These are phyloP conservation scores for Psidium guajava DNA, from an alignment of 345 rosid species.

Conservation along the genomic window DNA sequence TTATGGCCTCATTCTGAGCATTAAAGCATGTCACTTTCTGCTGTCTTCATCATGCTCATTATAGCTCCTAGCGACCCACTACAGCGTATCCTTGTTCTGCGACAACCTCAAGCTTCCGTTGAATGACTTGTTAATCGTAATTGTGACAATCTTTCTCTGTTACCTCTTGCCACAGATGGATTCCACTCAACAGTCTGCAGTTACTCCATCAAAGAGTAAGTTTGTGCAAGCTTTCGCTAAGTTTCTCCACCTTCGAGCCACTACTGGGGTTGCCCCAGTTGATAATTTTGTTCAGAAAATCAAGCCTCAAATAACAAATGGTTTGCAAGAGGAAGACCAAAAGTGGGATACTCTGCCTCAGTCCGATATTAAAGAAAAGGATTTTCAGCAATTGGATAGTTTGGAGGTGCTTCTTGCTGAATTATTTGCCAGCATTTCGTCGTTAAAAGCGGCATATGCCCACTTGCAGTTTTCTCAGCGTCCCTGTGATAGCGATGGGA, in stretches of 20 bases:
- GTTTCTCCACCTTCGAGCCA: conserved; percentile 45
- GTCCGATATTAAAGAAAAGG: not conserved
- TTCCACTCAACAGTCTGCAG: not conserved
- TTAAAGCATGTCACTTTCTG: not conserved
- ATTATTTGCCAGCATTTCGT: conserved; percentile 63
- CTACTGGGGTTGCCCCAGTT: conserved; percentile 50
- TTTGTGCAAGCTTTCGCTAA: conserved; percentile 39
- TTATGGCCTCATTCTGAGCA: not conserved
- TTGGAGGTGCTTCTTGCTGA: conserved; percentile 60
- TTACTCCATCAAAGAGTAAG: not conserved
- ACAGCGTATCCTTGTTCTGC: not conserved
- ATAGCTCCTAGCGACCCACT: not conserved
- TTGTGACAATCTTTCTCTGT: not conserved
- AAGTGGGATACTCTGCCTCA: not conserved
- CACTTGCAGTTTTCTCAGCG: conserved; percentile 81
- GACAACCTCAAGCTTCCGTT: not conserved
- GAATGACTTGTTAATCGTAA: not conserved
- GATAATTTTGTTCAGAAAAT: conserved; percentile 29
- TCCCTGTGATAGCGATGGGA: conserved; percentile 58
- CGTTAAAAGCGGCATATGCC: conserved; percentile 76
- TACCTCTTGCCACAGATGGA: conserved; percentile 1
- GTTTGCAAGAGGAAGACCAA: not conserved
- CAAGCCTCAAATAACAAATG: not conserved
- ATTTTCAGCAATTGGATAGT: conserved; percentile 14
- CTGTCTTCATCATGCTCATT: not conserved